Conservation (phyloP, 2,329 filamentous ascomycete genomes). For the Penicillium verrucosum region DNA sequence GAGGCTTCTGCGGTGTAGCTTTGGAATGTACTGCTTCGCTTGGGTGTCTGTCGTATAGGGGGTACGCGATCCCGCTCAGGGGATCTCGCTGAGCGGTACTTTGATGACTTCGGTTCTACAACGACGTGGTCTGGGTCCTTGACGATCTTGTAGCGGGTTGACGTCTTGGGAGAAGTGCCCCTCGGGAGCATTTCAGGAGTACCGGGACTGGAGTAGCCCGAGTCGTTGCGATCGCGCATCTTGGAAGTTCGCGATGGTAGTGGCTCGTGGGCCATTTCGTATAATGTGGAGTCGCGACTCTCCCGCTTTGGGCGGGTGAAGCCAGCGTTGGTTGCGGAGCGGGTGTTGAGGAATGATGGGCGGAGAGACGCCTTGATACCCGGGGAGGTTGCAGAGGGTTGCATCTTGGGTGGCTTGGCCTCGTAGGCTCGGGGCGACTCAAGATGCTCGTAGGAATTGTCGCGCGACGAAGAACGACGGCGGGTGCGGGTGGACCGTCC, state of each 20-base stretch:
- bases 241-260: conserved; percentile 36
- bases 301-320: conserved; percentile 32
- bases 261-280: conserved; percentile 27
- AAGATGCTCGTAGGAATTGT: conserved; percentile 32
- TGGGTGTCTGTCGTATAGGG: conserved; percentile 19
- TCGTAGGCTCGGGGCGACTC: conserved; percentile 26
- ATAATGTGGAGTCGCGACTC: conserved; percentile 17
- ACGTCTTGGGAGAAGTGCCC: conserved; percentile 33
- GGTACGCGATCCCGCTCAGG: conserved; percentile 28
- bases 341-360: conserved; percentile 31
- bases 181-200: conserved; percentile 41
- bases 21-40: conserved; percentile 32
- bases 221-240: conserved; percentile 41
- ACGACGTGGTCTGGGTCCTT: conserved; percentile 28
- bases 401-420: conserved; percentile 35
- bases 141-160: conserved; percentile 34
- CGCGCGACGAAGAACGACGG: conserved; percentile 30
- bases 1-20: conserved; percentile 24
- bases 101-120: conserved; percentile 27
- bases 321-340: conserved; percentile 31
- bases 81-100: conserved; percentile 28
- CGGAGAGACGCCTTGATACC: conserved; percentile 30
- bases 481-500: conserved; percentile 29
- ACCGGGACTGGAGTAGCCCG: conserved; percentile 46
- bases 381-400: conserved; percentile 35